A percentile compares a stretch with the other conserved stretches of the same genome.
Conservation (phyloP, 2,329 filamentous ascomycete species). For the Trichoderma sp. region DNA sequence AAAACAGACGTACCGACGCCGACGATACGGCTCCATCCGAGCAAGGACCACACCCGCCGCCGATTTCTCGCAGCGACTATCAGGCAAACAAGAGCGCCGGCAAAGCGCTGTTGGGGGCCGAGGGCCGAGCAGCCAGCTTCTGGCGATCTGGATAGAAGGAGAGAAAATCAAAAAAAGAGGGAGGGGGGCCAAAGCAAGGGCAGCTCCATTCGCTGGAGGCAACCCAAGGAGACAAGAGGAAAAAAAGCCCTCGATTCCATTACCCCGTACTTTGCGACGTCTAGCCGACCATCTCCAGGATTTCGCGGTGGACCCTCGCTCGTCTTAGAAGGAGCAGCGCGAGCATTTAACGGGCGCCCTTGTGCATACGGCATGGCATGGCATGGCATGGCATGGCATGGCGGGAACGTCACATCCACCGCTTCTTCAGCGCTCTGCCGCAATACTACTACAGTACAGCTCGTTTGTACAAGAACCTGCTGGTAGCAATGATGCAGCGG, state of each 20-base stretch:
- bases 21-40: conserved; percentile 26
- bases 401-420: conserved; percentile 20
- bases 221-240: neutral
- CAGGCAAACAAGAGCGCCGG: conserved; percentile 16
- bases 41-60: conserved; percentile 12
- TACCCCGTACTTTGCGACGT: conserved; percentile 20
- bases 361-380: conserved; percentile 22
- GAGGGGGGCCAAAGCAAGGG: neutral
- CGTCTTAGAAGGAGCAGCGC: conserved; percentile 23
- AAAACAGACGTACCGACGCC: conserved; percentile 14
- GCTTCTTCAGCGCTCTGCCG: neutral
- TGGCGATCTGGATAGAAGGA: neutral
- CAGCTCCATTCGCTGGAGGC: conserved; percentile 1
- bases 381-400: neutral
- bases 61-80: conserved; percentile 20
- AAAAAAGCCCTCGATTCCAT: neutral
- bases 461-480: neutral
- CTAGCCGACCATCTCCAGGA: conserved; percentile 18
- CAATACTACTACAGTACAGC: neutral
- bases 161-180: neutral
- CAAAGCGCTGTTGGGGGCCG: conserved; percentile 20
- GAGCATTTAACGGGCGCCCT: conserved; percentile 26
- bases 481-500: neutral
- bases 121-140: conserved; percentile 16
- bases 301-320: conserved; percentile 25